These are phyloP conservation scores for Sequoiadendron giganteum DNA, from an alignment of 75 land plant species.

Conservation along the genomic window DNA sequence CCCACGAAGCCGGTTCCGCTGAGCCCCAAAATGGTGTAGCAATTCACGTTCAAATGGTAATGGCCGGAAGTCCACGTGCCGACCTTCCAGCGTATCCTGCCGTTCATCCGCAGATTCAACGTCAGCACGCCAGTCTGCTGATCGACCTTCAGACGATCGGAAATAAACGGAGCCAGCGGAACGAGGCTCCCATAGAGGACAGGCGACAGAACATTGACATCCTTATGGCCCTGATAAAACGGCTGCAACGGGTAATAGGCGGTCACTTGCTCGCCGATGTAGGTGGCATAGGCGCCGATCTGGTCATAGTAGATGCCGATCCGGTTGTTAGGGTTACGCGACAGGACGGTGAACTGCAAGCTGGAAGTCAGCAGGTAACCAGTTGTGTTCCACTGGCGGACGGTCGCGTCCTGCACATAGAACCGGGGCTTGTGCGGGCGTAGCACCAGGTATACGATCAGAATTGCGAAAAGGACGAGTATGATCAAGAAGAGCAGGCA, in stretches of 20 bases:
- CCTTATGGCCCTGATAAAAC: conserved; percentile 37
- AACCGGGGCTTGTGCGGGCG: conserved; percentile 13
- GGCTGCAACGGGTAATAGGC: conserved; percentile 12
- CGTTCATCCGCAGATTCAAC: conserved; percentile 33
- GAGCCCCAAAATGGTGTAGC: conserved; percentile 28
- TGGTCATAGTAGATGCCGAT: conserved; percentile 47
- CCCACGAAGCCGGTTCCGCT: neutral
- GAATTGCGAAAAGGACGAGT: neutral
- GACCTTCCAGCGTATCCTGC: conserved; percentile 42
- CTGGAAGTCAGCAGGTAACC: conserved; percentile 28
- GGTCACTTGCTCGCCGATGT: conserved; percentile 34
- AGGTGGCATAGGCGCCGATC: conserved; percentile 35
- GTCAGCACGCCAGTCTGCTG: conserved; percentile 32
- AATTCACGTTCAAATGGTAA: conserved; percentile 34
- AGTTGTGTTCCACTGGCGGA: conserved; percentile 11
- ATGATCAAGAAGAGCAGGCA: neutral
- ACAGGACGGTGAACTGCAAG: conserved; percentile 35
- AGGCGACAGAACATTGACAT: conserved; percentile 31
- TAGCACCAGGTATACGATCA: conserved; percentile 7
- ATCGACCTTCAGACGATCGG: conserved; percentile 29
- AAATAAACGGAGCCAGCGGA: conserved; percentile 35
- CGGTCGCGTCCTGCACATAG: conserved; percentile 6
- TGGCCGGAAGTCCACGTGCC: conserved; percentile 18
- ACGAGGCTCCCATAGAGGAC: conserved; percentile 25
- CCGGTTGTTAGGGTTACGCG: conserved; percentile 42